Conservation (phyloP, 148 eudicot species). For the Silene uniflora region DNA sequence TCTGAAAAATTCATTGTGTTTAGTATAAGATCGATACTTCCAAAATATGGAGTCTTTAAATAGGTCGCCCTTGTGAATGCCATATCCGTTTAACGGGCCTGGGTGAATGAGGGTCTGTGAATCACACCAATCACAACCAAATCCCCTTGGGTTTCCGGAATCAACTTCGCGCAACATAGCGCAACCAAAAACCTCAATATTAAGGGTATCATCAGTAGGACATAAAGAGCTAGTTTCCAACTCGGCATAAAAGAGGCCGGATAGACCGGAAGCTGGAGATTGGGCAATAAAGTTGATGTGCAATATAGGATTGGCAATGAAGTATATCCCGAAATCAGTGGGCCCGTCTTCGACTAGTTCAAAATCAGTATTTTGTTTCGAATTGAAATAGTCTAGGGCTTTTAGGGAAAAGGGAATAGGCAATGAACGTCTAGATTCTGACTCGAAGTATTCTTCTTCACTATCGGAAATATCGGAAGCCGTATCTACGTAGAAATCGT, state of each 20-base stretch:
- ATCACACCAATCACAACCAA: neutral
- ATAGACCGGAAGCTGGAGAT: neutral
- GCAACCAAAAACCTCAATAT: neutral
- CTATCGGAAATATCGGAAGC: neutral
- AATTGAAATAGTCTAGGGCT: neutral
- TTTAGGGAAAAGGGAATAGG: neutral
- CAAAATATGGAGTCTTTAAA: neutral
- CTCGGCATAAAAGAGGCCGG: neutral
- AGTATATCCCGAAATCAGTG: too few species aligned
- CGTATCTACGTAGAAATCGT: too few species aligned
- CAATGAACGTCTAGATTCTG: neutral
- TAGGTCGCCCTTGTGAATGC: neutral
- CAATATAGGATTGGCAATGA: neutral
- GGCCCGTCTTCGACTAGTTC: neutral
- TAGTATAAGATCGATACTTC: neutral
- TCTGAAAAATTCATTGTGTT: neutral
- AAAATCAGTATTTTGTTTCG: neutral
- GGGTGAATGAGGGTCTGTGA: neutral
- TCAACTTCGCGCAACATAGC: neutral
- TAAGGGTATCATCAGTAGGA: neutral
- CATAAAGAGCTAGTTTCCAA: neutral
- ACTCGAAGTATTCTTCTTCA: neutral
- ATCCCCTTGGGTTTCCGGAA: neutral
- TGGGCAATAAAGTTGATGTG: neutral
- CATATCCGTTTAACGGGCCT: neutral